Percentiles rank a stretch among this genome's conserved stretches.
phyloP scores from a whole-genome alignment of 179 eudicot genomes.

The Camellia oleifera region DNA sequence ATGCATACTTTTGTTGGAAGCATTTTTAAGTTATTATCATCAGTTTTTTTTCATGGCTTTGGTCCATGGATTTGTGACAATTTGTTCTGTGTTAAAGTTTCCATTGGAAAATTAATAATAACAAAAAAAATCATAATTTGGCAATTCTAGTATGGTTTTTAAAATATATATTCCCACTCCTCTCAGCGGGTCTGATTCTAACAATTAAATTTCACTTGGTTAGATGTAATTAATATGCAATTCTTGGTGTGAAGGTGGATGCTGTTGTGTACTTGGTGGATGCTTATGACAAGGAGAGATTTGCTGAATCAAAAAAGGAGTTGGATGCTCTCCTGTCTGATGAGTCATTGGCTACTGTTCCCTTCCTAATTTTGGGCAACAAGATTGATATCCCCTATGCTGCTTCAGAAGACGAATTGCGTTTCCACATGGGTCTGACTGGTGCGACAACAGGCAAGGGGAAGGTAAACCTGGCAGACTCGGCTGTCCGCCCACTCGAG shows the following conservation, averaged over 20 bases:
- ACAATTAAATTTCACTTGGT: background rate
- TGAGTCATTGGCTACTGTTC: constrained; percentile 71
- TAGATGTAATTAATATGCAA: background rate
- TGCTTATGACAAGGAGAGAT: constrained; percentile 83
- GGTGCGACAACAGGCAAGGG: constrained; percentile 83
- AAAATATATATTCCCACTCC: too few relatives aligned
- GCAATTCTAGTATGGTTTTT: constrained; percentile 2
- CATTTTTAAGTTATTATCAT: background rate
- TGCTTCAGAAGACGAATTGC: constrained; percentile 81
- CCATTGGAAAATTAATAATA: background rate
- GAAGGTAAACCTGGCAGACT: constrained; percentile 61
- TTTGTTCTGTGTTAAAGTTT: background rate
- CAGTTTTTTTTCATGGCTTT: background rate
- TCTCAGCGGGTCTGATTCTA: background rate
- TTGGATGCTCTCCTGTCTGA: constrained; percentile 82
- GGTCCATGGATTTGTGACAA: background rate
- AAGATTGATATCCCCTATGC: constrained; percentile 88
- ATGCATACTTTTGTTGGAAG: background rate
- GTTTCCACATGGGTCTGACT: constrained; percentile 58
- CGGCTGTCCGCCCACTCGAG: constrained; percentile 77
- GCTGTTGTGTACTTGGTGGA: constrained; percentile 87
- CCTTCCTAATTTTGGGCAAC: constrained; percentile 76
- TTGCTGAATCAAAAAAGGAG: constrained; percentile 82
- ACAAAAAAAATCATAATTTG: background rate
- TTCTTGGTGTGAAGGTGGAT: constrained; percentile 57